Base-by-base conservation (phyloP, 2,329 filamentous ascomycete genomes). In the Aaosphaeria pasadenensis region DNA sequence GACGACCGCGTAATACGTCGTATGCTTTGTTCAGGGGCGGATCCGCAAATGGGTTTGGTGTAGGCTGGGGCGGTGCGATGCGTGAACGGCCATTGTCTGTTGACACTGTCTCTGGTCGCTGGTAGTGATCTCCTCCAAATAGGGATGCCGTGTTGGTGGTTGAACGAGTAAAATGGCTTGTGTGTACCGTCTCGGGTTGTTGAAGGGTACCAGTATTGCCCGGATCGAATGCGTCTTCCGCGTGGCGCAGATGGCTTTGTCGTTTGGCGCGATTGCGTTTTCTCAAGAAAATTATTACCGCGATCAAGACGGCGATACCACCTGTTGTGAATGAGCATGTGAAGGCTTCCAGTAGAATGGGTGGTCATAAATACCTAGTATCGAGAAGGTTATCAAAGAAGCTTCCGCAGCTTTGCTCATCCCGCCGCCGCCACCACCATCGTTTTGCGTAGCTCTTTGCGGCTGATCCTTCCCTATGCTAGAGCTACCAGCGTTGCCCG, bases 11-110 rank as follows among this genome's bases (percentile, higher is more conserved):
- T 5, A 70, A 57, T 6, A 67, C 55, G 45, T 70, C 67, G 32
- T 65, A 70, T 2, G 67, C 63, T 51, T 70, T 70, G 44, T 69
- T 68, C 11, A 58, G 59, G 3, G 63, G 64, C 5, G 67, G 66
- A 33, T 69, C 63, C 1, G 58, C 63, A 41, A 70, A 70, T 1
- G 67, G 67, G 28, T 70, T 70, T 3, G 67, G 59, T 6, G 64
- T 67, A 9, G 57, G 64, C 29, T 55, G 51, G 6, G 59, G 48
- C n/a, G 50, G 46, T 9, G 49, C 46, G 13, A 62, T 55, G 13
- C 55, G 55, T 1, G 62, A 64, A 7, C n/a, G 32, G n/a, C 43
- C 17, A 11, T 47, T 49, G 11, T 58, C 45, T 6, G 65, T 67
- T 1, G 65, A 66, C 0, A 67, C 62, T 1, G 66, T 69, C 53